Conservation (phyloP, 2,329 filamentous ascomycete species). For the Hortaea sp. region DNA sequence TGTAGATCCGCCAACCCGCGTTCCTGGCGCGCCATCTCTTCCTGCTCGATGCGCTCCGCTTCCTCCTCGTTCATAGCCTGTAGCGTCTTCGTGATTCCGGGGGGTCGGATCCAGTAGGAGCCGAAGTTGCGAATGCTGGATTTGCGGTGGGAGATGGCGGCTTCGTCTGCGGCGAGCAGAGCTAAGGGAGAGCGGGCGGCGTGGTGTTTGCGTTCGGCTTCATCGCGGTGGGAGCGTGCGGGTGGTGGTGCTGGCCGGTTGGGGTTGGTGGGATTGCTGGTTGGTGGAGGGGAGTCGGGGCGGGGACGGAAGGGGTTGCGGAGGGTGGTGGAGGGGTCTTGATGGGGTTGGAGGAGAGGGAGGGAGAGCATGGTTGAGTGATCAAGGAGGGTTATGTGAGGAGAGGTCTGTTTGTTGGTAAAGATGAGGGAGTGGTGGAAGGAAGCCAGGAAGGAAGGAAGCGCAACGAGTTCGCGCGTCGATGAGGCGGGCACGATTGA, state of each 20-base stretch:
- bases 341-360: constrained; percentile 22
- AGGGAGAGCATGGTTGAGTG: constrained; percentile 19
- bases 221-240: constrained; percentile 16
- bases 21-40: constrained; percentile 62
- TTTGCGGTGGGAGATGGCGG: constrained; percentile 64
- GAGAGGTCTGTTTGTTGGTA: too few species aligned
- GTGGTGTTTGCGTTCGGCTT: constrained; percentile 21
- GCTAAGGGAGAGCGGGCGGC: constrained; percentile 51
- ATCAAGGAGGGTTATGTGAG: too few species aligned
- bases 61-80: constrained; percentile 84
- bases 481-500: too few species aligned
- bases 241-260: constrained; percentile 10
- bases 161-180: constrained; percentile 65
- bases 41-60: constrained; percentile 77
- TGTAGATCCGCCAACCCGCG: constrained; percentile 64
- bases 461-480: too few species aligned
- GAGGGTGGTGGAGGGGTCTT: constrained; percentile 18
- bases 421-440: too few species aligned
- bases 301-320: constrained; percentile 15
- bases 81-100: constrained; percentile 78
- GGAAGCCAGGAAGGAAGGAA: too few species aligned
- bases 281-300: constrained; percentile 15
- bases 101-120: constrained; percentile 80
- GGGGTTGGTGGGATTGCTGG: constrained; percentile 15
- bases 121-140: constrained; percentile 79